Conservation (phyloP, 345 rosid genomes). For the Isatis tinctoria region DNA sequence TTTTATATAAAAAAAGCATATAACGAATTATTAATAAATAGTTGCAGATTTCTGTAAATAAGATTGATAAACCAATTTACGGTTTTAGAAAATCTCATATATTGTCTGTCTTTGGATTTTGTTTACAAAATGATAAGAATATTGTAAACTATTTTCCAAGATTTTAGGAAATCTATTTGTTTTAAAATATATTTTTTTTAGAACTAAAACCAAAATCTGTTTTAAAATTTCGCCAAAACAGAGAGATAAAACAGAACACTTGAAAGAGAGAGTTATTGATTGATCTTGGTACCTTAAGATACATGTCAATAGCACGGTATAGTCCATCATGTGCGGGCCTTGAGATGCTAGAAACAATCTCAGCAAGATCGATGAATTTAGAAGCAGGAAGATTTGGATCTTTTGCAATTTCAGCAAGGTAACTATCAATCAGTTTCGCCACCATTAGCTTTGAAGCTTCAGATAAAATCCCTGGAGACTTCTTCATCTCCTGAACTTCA, state of each 20-base stretch:
- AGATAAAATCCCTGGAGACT: conserved; percentile 52
- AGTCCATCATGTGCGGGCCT: conserved; percentile 82
- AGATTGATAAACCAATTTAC: too few species aligned
- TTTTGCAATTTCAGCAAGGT: conserved; percentile 74
- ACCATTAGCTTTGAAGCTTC: conserved; percentile 87
- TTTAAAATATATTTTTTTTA: too few species aligned
- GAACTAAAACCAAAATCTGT: too few species aligned
- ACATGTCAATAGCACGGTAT: conserved; percentile 81
- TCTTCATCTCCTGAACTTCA: conserved; percentile 40
- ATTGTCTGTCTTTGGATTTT: too few species aligned
- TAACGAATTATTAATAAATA: too few species aligned
- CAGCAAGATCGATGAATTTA: conserved; percentile 65
- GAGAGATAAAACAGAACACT: neutral
- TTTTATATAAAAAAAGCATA: too few species aligned
- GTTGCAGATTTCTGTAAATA: too few species aligned
- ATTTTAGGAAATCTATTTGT: too few species aligned
- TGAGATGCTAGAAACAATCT: conserved; percentile 53
- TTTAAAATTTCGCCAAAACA: too few species aligned
- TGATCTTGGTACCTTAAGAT: conserved; percentile 51
- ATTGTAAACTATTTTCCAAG: too few species aligned
- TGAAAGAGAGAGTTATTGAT: neutral
- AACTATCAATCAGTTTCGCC: conserved; percentile 67
- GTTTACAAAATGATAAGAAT: too few species aligned
- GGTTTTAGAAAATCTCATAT: too few species aligned
- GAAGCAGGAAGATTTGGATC: conserved; percentile 54